Conservation (phyloP, 179 eudicot genomes). For the Silene vulgaris region DNA sequence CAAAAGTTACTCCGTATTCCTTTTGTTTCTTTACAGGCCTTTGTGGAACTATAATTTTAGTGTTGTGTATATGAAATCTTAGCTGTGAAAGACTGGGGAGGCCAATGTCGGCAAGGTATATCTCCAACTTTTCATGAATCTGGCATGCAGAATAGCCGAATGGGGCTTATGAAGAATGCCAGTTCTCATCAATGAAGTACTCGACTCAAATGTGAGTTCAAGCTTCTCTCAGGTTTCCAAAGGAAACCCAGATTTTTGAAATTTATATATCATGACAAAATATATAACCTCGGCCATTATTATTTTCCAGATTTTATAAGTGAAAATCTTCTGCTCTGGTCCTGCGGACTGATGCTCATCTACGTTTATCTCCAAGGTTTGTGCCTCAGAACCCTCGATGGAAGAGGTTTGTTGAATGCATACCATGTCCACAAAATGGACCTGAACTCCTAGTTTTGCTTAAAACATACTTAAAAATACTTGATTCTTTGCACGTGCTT, state of each 20-base stretch:
- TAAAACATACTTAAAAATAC: background rate
- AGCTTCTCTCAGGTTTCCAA: constrained; percentile 24
- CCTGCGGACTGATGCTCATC: background rate
- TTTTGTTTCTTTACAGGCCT: constrained; percentile 19
- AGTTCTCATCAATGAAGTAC: background rate
- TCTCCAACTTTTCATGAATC: background rate
- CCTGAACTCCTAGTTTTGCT: background rate
- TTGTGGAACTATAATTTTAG: constrained; percentile 2
- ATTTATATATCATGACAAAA: too few relatives aligned
- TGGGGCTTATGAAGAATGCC: background rate
- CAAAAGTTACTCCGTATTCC: background rate
- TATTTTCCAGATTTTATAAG: background rate
- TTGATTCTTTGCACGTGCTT: background rate
- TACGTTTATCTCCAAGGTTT: background rate
- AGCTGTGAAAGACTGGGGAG: constrained; percentile 13
- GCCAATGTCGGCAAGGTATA: background rate
- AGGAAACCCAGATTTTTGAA: background rate
- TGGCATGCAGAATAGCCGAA: background rate
- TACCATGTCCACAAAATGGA: background rate
- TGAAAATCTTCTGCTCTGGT: background rate
- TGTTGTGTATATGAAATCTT: constrained; percentile 8
- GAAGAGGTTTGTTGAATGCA: background rate
- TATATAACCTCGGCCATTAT: background rate
- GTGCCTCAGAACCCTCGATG: background rate
- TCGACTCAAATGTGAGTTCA: constrained; percentile 21